Conservation (phyloP, 495 filamentous ascomycete species). For the Apiosordaria backusii region DNA sequence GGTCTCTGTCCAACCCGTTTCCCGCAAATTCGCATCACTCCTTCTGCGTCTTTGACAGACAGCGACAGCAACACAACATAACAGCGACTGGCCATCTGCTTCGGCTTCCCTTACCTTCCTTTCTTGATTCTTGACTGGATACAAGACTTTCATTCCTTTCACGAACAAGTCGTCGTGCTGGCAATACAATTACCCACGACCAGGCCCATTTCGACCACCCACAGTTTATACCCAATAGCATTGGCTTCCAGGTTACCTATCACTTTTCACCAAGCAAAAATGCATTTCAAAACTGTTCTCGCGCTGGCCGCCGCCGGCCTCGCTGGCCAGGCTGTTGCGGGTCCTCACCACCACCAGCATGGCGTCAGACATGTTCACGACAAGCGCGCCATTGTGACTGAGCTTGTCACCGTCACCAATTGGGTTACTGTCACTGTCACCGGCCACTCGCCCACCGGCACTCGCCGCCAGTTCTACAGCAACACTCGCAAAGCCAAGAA, state of each 20-base stretch:
- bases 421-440: constrained; percentile 33
- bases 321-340: constrained; percentile 27
- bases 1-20: constrained; percentile 19
- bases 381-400: constrained; percentile 33
- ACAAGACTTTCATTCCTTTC: constrained; percentile 31
- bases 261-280: constrained; percentile 14
- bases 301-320: constrained; percentile 30
- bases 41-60: constrained; percentile 42
- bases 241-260: background rate
- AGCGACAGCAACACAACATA: constrained; percentile 14
- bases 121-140: constrained; percentile 13
- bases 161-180: constrained; percentile 26
- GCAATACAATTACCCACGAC: constrained; percentile 13
- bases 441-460: constrained; percentile 14
- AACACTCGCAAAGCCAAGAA: constrained; percentile 16
- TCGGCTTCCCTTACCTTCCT: constrained; percentile 12
- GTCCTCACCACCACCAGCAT: constrained; percentile 21
- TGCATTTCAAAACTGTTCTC: constrained; percentile 30
- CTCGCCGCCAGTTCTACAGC: constrained; percentile 18
- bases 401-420: constrained; percentile 32
- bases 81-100: constrained; percentile 5
- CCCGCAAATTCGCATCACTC: constrained; percentile 33
- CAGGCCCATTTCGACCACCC: constrained; percentile 8
- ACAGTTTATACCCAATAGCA: constrained; percentile 6
- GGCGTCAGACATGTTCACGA: constrained; percentile 26